Percentiles rank a stretch among this genome's conserved stretches.
phyloP scores from a whole-genome alignment of 2,329 filamentous ascomycete species.

The Sclerotinia nivalis region DNA sequence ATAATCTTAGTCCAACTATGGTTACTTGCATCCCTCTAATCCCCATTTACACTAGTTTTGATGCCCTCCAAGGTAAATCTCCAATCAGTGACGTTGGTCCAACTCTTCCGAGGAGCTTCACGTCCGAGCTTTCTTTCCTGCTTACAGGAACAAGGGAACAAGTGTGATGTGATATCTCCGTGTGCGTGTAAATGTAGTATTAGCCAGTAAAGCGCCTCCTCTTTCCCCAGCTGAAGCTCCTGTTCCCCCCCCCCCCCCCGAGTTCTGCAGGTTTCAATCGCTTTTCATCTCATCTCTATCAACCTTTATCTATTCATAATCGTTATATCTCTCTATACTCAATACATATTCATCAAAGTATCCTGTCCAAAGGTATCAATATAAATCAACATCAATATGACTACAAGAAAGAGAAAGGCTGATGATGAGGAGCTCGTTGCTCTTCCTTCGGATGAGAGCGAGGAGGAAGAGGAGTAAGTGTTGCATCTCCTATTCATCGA shows the following conservation, averaged over 20 bases:
- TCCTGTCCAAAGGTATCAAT: neutral
- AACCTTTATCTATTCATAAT: neutral
- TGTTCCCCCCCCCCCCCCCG: neutral
- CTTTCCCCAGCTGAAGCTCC: constrained; percentile 13
- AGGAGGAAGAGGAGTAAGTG: constrained; percentile 40
- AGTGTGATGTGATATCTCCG: constrained; percentile 8
- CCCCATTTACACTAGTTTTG: neutral
- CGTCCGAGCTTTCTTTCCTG: constrained; percentile 11
- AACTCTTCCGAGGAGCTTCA: constrained; percentile 10
- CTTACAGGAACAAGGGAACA: constrained; percentile 18
- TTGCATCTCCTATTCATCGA: constrained; percentile 5
- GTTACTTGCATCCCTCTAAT: constrained; percentile 9
- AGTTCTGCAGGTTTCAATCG: neutral
- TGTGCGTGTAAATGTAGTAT: constrained; percentile 9
- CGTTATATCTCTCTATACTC: neutral
- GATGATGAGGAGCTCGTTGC: constrained; percentile 40
- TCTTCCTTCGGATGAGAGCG: constrained; percentile 37
- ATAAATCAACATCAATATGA: constrained; percentile 23
- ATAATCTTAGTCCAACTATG: constrained; percentile 17
- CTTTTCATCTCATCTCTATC: constrained; percentile 11
- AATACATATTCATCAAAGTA: neutral
- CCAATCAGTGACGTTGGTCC: constrained; percentile 10
- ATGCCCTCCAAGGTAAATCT: neutral
- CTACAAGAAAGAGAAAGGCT: constrained; percentile 36
- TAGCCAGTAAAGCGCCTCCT: constrained; percentile 14